Base-by-base conservation (phyloP, 108 stramenopile genomes). In the Schizochytrium sp. region DNA sequence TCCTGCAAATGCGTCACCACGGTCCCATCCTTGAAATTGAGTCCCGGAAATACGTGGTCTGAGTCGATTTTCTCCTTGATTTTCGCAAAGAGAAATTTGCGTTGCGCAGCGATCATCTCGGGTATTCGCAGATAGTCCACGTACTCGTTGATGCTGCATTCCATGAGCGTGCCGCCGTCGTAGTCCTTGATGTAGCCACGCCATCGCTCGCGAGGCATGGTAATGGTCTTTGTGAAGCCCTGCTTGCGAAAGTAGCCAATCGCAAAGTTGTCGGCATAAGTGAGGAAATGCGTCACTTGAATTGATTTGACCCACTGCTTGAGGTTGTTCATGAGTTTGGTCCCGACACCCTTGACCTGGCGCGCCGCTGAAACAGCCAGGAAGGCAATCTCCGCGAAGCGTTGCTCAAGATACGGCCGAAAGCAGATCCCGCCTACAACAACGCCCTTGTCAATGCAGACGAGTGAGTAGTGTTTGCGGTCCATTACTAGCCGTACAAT, bases 211-310 rank as follows among this genome's bases (percentile, higher is more conserved):
- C 95, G 96, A 48, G 95, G 95, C 96, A 97, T 96, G 89, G 93
- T 88, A 29, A 97, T 93, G 72, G 72, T 91, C 91, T 93, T 97
- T 87, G 96, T 93, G 91, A 98, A 97, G 10, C 98, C 99, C 91
- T 99, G 99, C 90, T 99, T 99, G 58, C 96, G 96, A 89, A 98
- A 98, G 91, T 99, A 98, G 8, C 98, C 98, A 87, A 97, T 97
- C 53, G 98, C 99, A 88, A 96, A 98, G 90, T 99, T 98, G 92
- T 99, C 99, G 0, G 99, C 99, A 91, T 98, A 99, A 5, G 99
- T 99, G 72, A 99, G 97, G 76, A 98, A 97, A 89, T 98, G 97
- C 72, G 96, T 96, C 45, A 99, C 93, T 72, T 96, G 97, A 48
- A 95, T 95, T 6, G 89, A 87, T 16, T 96, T 94, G 2, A 93